These are phyloP conservation scores for Xerocomellus chrysenteron DNA, from an alignment of 768 basidiomycete genomes.

Conservation along the genomic window DNA sequence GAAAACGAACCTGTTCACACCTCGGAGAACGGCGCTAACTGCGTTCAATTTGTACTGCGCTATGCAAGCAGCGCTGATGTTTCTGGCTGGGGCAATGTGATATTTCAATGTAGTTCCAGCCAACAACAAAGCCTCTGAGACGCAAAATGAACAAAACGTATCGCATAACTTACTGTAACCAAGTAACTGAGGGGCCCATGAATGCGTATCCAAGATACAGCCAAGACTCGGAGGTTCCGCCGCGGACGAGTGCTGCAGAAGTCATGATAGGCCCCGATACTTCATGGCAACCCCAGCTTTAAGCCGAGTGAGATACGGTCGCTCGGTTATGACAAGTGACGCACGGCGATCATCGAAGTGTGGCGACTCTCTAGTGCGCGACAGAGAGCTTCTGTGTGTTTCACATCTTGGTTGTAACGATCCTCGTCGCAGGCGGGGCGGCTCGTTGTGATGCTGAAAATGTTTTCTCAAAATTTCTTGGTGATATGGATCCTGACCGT, in stretches of 20 bases:
- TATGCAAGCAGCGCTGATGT: constrained; percentile 54
- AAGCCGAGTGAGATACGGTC: not conserved
- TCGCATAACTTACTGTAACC: constrained; percentile 54
- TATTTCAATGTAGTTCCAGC: constrained; percentile 61
- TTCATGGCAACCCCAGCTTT: constrained; percentile 46
- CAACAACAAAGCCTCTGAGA: constrained; percentile 53
- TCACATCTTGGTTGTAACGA: constrained; percentile 28
- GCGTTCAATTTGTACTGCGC: constrained; percentile 1
- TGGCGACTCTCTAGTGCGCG: constrained; percentile 54
- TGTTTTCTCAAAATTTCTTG: not conserved
- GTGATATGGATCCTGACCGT: not conserved
- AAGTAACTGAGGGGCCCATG: constrained; percentile 59
- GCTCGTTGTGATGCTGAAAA: not conserved
- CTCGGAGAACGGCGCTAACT: not conserved
- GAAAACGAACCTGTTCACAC: constrained; percentile 8
- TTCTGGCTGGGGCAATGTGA: constrained; percentile 65
- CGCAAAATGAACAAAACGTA: constrained; percentile 68
- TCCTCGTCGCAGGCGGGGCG: constrained; percentile 12
- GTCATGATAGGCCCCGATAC: constrained; percentile 61
- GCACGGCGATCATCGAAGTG: constrained; percentile 59
- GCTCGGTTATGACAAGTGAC: constrained; percentile 7
- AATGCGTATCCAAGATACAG: constrained; percentile 37
- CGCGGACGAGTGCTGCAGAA: constrained; percentile 57
- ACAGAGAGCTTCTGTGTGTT: constrained; percentile 34
- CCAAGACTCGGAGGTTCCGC: constrained; percentile 51